Evolutionary conservation across 257 asterid species (phyloP), one percentile per base, ranked within the genome.

Genomic region (Solanum clarkiae): DNA sequence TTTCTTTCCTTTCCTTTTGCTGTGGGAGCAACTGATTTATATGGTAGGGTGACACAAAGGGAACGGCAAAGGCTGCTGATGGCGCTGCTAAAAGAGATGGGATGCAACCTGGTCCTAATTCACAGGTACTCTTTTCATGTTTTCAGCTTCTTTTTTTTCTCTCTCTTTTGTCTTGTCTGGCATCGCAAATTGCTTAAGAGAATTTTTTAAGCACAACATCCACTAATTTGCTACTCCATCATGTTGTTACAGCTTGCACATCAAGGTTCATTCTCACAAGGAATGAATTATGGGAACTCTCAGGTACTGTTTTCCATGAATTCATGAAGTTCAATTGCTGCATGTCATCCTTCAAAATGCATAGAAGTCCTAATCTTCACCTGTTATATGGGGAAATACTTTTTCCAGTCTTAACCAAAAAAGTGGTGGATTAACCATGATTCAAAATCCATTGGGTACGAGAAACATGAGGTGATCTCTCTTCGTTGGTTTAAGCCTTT

Each of bases 41-140:
- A 84, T 82, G 15, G 42, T 89, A 95, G 99, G 99, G 98, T 87
- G 99, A 96, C 86, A 87, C 92, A 49, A 94, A 94, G 92, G 97
- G 97, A 32, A 91, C 98, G 32, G 89, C 88, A 16, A 96, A 93
- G 88, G 90, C 93, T 81, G 85, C 90, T n/a, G 97, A 94, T 40
- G 98, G 98, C 84, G 91, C 97, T 79, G 72, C 89, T 56, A 93
- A 90, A 90, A 94, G 91, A 90, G 98, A 94, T 65, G 96, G 92
- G 51, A 55, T 87, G 84, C 97, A 88, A 62, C 91, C 86, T 79
- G 87, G 84, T 86, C 88, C 91, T 44, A 81, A 81, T 88, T 85
- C 93, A 16, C 97, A 92, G 94, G 95, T 91, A 84, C 45, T 84
- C 55, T 22, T 77, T 32, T 59, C 36, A 8, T 72, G 42, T 84